Percentiles rank a stretch among this genome's conserved stretches.
Evolutionary conservation across 2,329 filamentous ascomycete genomes (phyloP).

Genomic region (Aspergillus pseudoglaucus): DNA sequence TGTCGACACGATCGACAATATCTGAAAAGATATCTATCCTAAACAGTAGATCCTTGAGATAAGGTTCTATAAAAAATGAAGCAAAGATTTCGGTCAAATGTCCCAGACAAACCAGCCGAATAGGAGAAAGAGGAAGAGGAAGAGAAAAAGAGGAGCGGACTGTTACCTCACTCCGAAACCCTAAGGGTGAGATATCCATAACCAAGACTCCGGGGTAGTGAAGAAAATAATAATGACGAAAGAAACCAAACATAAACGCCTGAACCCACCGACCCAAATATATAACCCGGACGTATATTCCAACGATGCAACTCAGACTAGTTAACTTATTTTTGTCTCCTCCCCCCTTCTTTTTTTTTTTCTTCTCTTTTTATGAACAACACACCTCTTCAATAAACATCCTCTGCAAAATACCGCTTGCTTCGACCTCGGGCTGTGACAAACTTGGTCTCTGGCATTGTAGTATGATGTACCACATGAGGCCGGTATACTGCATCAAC

Average conservation of each 20-base stretch:
- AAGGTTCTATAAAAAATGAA: not conserved
- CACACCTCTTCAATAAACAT: slow-evolving; percentile 24
- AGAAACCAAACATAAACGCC: too few relatives aligned
- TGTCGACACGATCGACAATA: too few relatives aligned
- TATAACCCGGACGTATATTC: too few relatives aligned
- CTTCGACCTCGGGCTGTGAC: slow-evolving; percentile 59
- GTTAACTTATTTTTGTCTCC: too few relatives aligned
- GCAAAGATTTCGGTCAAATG: not conserved
- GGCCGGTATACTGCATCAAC: slow-evolving; percentile 86
- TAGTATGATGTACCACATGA: slow-evolving; percentile 87
- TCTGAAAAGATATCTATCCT: too few relatives aligned
- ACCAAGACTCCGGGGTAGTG: too few relatives aligned
- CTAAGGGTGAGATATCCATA: too few relatives aligned
- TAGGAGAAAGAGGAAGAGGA: not conserved
- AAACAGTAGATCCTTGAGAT: too few relatives aligned
- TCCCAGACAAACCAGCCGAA: not conserved
- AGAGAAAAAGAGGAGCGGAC: not conserved
- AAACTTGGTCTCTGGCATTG: slow-evolving; percentile 62
- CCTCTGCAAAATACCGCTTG: slow-evolving; percentile 66
- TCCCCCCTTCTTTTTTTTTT: too few relatives aligned
- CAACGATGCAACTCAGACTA: too few relatives aligned
- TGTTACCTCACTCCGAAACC: slow-evolving; percentile 1
- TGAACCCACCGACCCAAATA: too few relatives aligned
- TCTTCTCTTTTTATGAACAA: not conserved
- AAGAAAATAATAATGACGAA: too few relatives aligned